A percentile compares a stretch with the other conserved stretches of the same genome.
These are phyloP conservation scores for Austropuccinia psidii DNA, from an alignment of 1,284 basidiomycete species.

Conservation along the genomic window DNA sequence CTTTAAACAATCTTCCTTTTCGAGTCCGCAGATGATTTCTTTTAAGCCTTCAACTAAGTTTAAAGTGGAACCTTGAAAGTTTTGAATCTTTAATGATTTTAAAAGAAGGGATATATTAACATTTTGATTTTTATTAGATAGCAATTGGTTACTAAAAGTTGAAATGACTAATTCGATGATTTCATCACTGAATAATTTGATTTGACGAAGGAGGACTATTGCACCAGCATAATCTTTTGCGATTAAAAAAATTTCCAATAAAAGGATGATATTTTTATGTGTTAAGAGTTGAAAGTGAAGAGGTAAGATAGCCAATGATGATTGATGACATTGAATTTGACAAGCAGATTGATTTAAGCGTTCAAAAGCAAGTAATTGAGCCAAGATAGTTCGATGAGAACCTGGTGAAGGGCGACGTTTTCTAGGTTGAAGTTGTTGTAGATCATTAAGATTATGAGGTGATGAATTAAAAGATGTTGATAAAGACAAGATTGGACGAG, in stretches of 20 bases:
- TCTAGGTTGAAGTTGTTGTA: neutral
- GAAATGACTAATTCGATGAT: no score
- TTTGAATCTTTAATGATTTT: no score
- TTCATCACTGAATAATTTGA: no score
- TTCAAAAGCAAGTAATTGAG: neutral
- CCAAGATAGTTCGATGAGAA: neutral
- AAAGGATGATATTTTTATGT: neutral
- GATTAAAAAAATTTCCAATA: neutral
- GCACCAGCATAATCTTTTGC: neutral
- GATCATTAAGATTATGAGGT: neutral
- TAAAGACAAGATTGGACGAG: neutral
- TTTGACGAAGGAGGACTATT: neutral
- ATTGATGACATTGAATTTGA: neutral
- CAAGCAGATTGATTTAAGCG: neutral
- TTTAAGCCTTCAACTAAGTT: no score
- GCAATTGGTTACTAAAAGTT: no score
- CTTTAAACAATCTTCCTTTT: no score
- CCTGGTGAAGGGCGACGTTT: constrained; percentile 16
- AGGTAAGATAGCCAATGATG: neutral
- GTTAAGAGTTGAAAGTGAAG: neutral
- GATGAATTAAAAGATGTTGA: neutral
- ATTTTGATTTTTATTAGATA: neutral
- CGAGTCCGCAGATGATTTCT: no score
- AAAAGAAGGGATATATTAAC: no score
- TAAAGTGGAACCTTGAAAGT: no score